Evolutionary conservation across 2,329 filamentous ascomycete genomes (phyloP).

Genomic region (Fusarium sublunatum): DNA sequence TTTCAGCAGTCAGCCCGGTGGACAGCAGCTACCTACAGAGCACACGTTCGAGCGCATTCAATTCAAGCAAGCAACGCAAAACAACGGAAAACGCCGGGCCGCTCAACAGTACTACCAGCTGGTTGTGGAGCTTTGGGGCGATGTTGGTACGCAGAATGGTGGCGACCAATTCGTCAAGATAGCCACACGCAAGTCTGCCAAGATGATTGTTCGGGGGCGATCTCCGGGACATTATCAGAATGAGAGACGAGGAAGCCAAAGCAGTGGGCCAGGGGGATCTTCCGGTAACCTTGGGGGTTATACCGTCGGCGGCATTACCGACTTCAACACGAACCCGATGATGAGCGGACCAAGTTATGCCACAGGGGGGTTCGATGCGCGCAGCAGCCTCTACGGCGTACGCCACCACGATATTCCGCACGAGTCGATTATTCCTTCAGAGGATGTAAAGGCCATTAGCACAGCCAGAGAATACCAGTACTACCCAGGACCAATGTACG

Average conservation of each 20-base stretch:
- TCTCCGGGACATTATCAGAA: conserved; percentile 85
- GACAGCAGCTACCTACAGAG: conserved; percentile 60
- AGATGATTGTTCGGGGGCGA: conserved; percentile 87
- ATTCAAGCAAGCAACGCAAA: conserved; percentile 93
- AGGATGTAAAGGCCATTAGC: conserved; percentile 63
- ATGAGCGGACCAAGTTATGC: conserved; percentile 49
- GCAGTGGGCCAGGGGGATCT: conserved; percentile 74
- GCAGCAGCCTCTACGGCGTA: conserved; percentile 54
- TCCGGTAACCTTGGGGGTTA: conserved; percentile 68
- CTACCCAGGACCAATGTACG: conserved; percentile 63
- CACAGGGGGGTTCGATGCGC: conserved; percentile 44
- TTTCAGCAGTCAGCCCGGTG: conserved; percentile 47
- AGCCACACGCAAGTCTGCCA: conserved; percentile 77
- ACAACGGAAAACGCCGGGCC: conserved; percentile 90
- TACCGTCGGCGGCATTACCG: conserved; percentile 43
- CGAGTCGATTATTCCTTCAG: conserved; percentile 63
- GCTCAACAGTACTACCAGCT: conserved; percentile 94
- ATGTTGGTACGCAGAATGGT: conserved; percentile 63
- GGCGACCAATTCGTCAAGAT: conserved; percentile 74
- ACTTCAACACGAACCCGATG: conserved; percentile 50
- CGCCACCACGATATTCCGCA: conserved; percentile 62
- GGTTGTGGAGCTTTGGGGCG: conserved; percentile 84
- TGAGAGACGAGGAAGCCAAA: conserved; percentile 73
- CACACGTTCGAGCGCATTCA: conserved; percentile 88
- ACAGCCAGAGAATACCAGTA: conserved; percentile 66